Evolutionary conservation across 352 stramenopile genomes (phyloP), one percentile per base, ranked within the genome.

Genomic region (Phytopythium oedochilum): DNA sequence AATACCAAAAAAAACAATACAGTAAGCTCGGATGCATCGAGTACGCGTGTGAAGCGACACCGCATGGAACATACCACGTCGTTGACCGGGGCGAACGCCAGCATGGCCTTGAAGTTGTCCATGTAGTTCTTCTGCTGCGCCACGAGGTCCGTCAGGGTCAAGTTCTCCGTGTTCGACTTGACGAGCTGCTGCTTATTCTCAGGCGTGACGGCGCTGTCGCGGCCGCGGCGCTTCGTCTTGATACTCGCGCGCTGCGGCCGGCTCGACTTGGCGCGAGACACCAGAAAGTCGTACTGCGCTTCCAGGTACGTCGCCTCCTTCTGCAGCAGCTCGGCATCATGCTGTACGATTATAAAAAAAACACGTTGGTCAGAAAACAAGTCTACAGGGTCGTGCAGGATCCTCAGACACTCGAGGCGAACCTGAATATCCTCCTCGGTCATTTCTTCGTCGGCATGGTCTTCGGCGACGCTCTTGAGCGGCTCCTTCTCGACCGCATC

Each of bases 91-190:
- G 80, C 80, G 42, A 90, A 83, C 26, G 75, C 68, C 7, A 90
- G 66, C 80, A 90, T 90, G 43, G 80, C 80, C 64, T 83, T 81
- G 35, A 90, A 84, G 58, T 90, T 90, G 50, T 90, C 77, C 44
- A 83, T 63, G 42, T 90, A 90, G 18, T 82, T 70, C 40, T 85
- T 72, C 59, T 90, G 77, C 60, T 90, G 75, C 23, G 61, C 67
- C 39, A 90, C 71, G 5, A 88, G 59, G 4, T 90, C 68, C 12
- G 68, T 80, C 40, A 90, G 50, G 7, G 84, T 51, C 23, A 71
- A 63, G 9, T 81, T 83, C 40, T 87, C 67, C 25, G 78, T 60
- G 44, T 71, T 66, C 34, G 67, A 78, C 46, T 82, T 76, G 0
- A 53, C 62, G 18, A 84, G 46, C 31, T 71, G 42, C 43, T 82